Evolutionary conservation across 2,329 filamentous ascomycete genomes (phyloP), one percentile per base, ranked within the genome.

Genomic region (Monosporascus cannonballus): DNA sequence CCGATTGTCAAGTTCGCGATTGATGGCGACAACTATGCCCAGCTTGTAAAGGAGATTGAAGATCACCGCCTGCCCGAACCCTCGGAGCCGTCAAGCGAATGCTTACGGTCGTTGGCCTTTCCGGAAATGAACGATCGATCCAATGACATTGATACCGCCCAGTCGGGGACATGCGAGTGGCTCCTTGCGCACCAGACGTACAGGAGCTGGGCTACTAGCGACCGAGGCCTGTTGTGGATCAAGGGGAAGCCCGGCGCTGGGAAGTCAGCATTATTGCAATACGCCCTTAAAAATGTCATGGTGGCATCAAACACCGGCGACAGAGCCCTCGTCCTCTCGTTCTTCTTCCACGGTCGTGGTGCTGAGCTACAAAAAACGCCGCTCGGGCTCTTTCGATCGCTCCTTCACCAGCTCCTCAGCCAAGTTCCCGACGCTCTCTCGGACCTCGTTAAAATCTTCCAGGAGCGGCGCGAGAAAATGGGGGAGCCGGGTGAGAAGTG

Each of bases 331-430:
- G 56, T 73, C 0, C 51, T 76, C 1, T 72, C 70, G 0, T 79
- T 77, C 62, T 80, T 78, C 61, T 79, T 79, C 66, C 73, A 78
- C 51, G 75, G 75, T 0, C 62, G 73, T 49, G 76, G 75, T 0
- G 62, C 66, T 0, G 36, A 63, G 4, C 59, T 77, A 7, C 75
- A 83, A 47, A 77, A 67, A 50, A 72, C 76, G 0, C 66, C 69
- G 0, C 25, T 64, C 0, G 79, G 80, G 0, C 71, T 83, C 62
- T 81, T 79, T 55, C 69, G 77, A 3, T 77, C 76, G 0, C 51
- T 83, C 0, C 51, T 83, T 0, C 55, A 66, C 1, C 76, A 83
- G 39, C 60, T 83, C 0, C 61, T 83, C 0, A 20, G 65, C 9
- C 27, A 30, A 9, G 27, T 30, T 2, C 27, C 27, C 14, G 27